phyloP scores from a whole-genome alignment of 495 filamentous ascomycete genomes.

The Daldinia vernicosa region DNA sequence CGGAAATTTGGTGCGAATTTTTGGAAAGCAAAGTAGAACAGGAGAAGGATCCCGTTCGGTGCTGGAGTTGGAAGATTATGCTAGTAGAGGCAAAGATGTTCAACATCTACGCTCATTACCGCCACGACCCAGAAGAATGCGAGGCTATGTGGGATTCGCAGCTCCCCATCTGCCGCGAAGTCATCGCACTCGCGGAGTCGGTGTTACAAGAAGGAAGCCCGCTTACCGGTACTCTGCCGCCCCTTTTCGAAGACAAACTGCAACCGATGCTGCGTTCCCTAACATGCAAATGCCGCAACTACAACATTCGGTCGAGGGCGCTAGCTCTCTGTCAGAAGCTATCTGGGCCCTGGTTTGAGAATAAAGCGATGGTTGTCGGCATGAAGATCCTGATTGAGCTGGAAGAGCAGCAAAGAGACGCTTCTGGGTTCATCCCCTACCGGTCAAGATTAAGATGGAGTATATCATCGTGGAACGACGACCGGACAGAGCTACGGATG shows the following conservation, averaged over 20 bases:
- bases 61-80: conserved; percentile 21
- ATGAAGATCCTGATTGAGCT: conserved; percentile 14
- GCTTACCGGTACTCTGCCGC: neutral
- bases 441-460: conserved; percentile 18
- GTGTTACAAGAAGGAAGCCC: conserved; percentile 3
- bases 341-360: conserved; percentile 29
- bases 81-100: conserved; percentile 28
- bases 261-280: conserved; percentile 21
- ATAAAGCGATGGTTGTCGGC: conserved; percentile 16
- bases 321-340: conserved; percentile 18
- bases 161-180: conserved; percentile 10
- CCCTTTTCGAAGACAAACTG: conserved; percentile 29
- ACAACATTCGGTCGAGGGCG: conserved; percentile 9
- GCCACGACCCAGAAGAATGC: neutral
- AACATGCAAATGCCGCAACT: conserved; percentile 18
- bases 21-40: conserved; percentile 1
- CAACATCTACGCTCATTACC: conserved; percentile 3
- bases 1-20: conserved; percentile 16
- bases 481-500: conserved; percentile 26
- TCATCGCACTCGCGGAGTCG: conserved; percentile 10
- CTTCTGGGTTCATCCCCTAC: conserved; percentile 10
- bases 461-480: conserved; percentile 23
- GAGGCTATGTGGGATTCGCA: conserved; percentile 24
- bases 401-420: conserved; percentile 20
- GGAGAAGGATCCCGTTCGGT: conserved; percentile 6